These are phyloP conservation scores for Nidularia sp. DNA, from an alignment of 768 basidiomycete species.

Conservation along the genomic window DNA sequence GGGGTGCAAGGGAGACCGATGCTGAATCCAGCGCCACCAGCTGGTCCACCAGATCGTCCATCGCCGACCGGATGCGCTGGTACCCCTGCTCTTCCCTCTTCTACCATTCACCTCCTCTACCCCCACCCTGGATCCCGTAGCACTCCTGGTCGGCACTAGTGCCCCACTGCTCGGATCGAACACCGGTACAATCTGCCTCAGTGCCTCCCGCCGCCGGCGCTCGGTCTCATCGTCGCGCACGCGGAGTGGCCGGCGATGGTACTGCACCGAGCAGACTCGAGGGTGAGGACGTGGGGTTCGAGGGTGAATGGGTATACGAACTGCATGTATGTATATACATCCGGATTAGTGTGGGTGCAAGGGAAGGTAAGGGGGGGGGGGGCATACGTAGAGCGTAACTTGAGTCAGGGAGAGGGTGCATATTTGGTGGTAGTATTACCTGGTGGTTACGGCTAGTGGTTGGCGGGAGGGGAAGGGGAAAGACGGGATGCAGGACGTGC, in stretches of 20 bases:
- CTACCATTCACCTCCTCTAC: constrained; percentile 3
- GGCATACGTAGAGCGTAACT: constrained; percentile 76
- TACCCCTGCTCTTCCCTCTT: constrained; percentile 5
- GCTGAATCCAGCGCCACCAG: constrained; percentile 66
- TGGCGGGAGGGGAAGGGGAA: constrained; percentile 9
- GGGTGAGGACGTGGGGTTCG: constrained; percentile 76
- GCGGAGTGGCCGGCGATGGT: constrained; percentile 65
- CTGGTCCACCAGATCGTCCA: constrained; percentile 82
- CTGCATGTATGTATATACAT: constrained; percentile 30
- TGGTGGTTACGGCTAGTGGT: not conserved
- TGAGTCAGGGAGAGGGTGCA: constrained; percentile 91
- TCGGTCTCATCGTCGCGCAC: constrained; percentile 79
- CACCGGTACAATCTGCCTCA: constrained; percentile 79
- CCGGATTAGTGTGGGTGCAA: constrained; percentile 2
- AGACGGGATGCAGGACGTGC: constrained; percentile 77
- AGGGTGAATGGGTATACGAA: constrained; percentile 96
- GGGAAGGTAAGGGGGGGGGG: not conserved
- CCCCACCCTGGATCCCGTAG: constrained; percentile 12
- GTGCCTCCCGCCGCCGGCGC: constrained; percentile 55
- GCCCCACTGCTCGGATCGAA: constrained; percentile 63
- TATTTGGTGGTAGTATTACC: constrained; percentile 86
- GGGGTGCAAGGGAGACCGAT: no score
- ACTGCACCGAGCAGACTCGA: constrained; percentile 68
- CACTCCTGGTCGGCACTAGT: constrained; percentile 46
- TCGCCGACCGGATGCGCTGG: constrained; percentile 46